Conservation (phyloP, 23 red algal species). For the Gracilaria gracilis region DNA sequence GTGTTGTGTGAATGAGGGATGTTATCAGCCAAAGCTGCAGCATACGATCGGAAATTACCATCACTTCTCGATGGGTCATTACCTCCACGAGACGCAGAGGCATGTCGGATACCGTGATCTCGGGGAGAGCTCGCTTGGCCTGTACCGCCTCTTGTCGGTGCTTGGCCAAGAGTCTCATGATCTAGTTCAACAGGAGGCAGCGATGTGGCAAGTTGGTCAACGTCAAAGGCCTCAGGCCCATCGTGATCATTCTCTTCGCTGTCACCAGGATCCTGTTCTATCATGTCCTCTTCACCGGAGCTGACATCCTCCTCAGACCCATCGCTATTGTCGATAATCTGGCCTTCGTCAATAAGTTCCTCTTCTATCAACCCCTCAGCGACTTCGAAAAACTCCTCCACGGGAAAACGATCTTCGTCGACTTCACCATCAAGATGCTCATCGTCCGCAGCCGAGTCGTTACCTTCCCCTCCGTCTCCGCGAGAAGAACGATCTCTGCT, state of each 20-base stretch:
- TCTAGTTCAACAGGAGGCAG: slow-evolving; percentile 82
- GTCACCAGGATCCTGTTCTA: slow-evolving; percentile 57
- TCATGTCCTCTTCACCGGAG: slow-evolving; percentile 72
- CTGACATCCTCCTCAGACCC: slow-evolving; percentile 58
- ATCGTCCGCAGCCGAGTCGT: slow-evolving; percentile 16
- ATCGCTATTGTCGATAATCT: slow-evolving; percentile 63
- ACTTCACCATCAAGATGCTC: slow-evolving; percentile 32
- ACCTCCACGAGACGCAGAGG: slow-evolving; percentile 14
- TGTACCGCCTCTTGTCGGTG: slow-evolving; percentile 2
- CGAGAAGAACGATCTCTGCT: slow-evolving; percentile 45
- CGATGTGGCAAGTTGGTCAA: slow-evolving; percentile 58
- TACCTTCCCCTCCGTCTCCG: not conserved
- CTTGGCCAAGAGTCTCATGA: slow-evolving; percentile 67
- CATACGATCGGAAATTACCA: slow-evolving; percentile 51
- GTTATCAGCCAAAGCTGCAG: slow-evolving; percentile 69
- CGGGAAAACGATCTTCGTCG: slow-evolving; percentile 35
- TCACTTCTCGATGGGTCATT: slow-evolving; percentile 23
- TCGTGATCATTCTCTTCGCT: slow-evolving; percentile 63
- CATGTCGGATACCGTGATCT: slow-evolving; percentile 14
- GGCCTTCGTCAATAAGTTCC: slow-evolving; percentile 21
- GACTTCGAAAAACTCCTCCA: slow-evolving; percentile 51
- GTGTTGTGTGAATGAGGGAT: not conserved
- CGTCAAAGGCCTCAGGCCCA: slow-evolving; percentile 57
- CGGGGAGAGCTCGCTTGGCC: slow-evolving; percentile 30
- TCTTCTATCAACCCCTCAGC: slow-evolving; percentile 37